A percentile compares a stretch with the other conserved stretches of the same genome.
phyloP scores from a whole-genome alignment of 2,329 filamentous ascomycete species.

The Ilyonectria mors-panacis region DNA sequence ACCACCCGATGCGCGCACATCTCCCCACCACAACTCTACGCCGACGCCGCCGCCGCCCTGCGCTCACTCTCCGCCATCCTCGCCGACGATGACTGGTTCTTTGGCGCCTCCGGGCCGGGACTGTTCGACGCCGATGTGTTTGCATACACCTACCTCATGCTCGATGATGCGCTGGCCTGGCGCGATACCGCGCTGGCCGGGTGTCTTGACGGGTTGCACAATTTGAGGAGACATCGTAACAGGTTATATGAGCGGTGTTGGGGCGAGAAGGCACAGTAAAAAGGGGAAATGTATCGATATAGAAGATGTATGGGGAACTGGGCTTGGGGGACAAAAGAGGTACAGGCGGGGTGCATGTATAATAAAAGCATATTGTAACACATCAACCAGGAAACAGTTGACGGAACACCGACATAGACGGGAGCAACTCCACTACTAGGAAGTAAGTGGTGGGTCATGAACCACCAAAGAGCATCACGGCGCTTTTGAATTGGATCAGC shows the following conservation, averaged over 20 bases:
- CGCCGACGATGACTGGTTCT: slow-evolving; percentile 63
- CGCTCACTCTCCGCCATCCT: slow-evolving; percentile 62
- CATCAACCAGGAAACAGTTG: slow-evolving; percentile 13
- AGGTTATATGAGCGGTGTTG: slow-evolving; percentile 55
- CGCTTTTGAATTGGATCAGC: not conserved
- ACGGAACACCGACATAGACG: slow-evolving; percentile 15
- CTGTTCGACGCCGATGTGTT: slow-evolving; percentile 92
- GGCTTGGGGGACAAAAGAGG: not conserved
- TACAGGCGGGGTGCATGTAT: slow-evolving; percentile 10
- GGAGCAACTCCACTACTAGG: slow-evolving; percentile 8
- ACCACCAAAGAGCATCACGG: not conserved
- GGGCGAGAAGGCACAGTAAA: slow-evolving; percentile 35
- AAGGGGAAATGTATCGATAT: slow-evolving; percentile 19
- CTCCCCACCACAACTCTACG: slow-evolving; percentile 57
- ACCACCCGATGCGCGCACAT: slow-evolving; percentile 60
- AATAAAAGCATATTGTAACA: slow-evolving; percentile 17
- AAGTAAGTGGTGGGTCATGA: slow-evolving; percentile 4
- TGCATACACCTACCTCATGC: slow-evolving; percentile 86
- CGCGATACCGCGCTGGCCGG: slow-evolving; percentile 71
- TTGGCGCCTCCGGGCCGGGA: slow-evolving; percentile 68
- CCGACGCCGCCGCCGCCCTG: slow-evolving; percentile 62
- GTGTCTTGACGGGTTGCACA: slow-evolving; percentile 69
- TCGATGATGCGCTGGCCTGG: slow-evolving; percentile 77
- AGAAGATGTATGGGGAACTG: slow-evolving; percentile 10
- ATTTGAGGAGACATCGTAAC: slow-evolving; percentile 68